Evolutionary conservation across 352 stramenopile genomes (phyloP).

Genomic region (Plasmopara muralis): DNA sequence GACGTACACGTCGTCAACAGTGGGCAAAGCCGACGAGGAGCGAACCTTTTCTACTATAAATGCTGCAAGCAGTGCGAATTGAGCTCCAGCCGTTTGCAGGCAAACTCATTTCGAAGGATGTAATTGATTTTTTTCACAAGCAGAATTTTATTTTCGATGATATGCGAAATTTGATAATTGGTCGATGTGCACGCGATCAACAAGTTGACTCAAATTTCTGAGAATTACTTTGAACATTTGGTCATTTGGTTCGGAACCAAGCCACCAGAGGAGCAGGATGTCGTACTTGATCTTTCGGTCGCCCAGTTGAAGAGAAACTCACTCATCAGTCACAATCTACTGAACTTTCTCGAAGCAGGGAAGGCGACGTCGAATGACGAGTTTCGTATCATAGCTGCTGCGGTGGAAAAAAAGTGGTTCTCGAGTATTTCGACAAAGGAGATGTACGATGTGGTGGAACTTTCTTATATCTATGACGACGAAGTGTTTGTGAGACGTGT

Average conservation of each 20-base stretch:
- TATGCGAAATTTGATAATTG: background rate
- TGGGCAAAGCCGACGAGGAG: background rate
- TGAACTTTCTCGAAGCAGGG: background rate
- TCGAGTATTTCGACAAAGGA: background rate
- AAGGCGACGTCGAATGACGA: background rate
- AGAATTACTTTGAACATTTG: background rate
- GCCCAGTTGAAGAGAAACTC: background rate
- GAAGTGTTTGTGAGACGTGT: background rate
- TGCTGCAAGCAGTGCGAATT: background rate
- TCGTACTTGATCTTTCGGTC: background rate
- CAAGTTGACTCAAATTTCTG: background rate
- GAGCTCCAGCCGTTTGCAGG: background rate
- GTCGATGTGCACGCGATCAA: background rate
- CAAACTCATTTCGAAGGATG: background rate
- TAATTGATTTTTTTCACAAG: background rate
- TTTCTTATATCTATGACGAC: background rate
- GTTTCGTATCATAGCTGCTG: background rate
- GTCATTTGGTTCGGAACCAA: background rate
- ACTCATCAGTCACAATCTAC: background rate
- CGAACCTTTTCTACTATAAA: background rate
- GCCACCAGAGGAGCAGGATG: background rate
- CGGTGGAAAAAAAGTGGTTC: background rate
- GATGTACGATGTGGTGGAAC: background rate
- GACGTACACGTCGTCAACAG: background rate
- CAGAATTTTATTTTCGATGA: background rate